phyloP scores from a whole-genome alignment of 1,284 basidiomycete genomes.

The Naganishia sp. region DNA sequence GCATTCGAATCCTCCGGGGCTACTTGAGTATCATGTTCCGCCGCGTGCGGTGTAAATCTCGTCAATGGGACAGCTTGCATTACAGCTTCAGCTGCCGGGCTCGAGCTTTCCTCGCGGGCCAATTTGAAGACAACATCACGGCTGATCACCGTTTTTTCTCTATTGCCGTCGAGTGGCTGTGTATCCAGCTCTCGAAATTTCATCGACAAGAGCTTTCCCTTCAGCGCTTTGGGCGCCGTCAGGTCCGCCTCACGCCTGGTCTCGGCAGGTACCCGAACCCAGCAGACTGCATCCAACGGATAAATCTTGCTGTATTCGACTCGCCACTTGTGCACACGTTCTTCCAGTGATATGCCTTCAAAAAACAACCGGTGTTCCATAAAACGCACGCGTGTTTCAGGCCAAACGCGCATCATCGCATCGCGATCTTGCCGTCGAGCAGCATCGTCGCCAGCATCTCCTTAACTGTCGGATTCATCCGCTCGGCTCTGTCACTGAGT shows the following conservation, averaged over 20 bases:
- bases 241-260: conserved; percentile 18
- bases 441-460: conserved; percentile 34
- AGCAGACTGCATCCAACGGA: conserved; percentile 25
- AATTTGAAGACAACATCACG: conserved; percentile 19
- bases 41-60: no score
- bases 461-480: conserved; percentile 40
- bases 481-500: conserved; percentile 33
- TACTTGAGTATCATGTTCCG: no score
- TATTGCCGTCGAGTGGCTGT: conserved; percentile 1
- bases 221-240: conserved; percentile 17
- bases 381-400: conserved; percentile 16
- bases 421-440: conserved; percentile 7
- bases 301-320: conserved; percentile 19
- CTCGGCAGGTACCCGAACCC: conserved; percentile 23
- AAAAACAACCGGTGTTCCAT: conserved; percentile 29
- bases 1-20: no score
- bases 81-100: no score
- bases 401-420: conserved; percentile 32
- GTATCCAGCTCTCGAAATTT: not conserved
- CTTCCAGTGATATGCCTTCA: conserved; percentile 23
- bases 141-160: not conserved
- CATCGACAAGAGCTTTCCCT: not conserved
- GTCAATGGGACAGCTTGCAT: no score
- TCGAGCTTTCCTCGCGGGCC: no score
- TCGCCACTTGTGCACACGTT: conserved; percentile 11